phyloP scores from a whole-genome alignment of 2,329 filamentous ascomycete species.

The Beauveria sp. region DNA sequence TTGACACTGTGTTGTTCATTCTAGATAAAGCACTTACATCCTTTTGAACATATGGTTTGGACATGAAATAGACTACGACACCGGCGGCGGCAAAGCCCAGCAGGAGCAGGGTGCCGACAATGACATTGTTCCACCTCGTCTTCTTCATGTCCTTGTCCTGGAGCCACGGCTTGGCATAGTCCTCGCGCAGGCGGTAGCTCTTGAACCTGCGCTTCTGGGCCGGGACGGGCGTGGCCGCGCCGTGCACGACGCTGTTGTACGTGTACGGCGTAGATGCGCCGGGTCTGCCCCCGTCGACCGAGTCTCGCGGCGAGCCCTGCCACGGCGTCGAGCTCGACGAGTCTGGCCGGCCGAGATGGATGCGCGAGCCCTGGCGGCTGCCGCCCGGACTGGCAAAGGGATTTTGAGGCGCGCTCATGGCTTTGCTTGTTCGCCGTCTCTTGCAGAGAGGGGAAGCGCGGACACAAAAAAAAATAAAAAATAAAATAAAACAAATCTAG shows the following conservation, averaged over 20 bases:
- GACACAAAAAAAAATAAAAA: too few species aligned
- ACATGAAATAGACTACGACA: slow-evolving; percentile 25
- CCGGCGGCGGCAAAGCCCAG: slow-evolving; percentile 27
- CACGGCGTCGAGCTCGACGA: background rate
- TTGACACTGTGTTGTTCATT: too few species aligned
- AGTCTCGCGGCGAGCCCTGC: background rate
- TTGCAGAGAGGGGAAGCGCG: background rate
- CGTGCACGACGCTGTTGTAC: slow-evolving; percentile 1
- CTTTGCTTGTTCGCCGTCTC: too few species aligned
- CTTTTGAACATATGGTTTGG: slow-evolving; percentile 19
- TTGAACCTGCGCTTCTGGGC: slow-evolving; percentile 19
- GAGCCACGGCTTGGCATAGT: slow-evolving; percentile 33
- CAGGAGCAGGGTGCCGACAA: slow-evolving; percentile 23
- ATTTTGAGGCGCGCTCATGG: background rate
- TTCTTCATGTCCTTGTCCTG: slow-evolving; percentile 24
- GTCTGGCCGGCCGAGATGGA: background rate
- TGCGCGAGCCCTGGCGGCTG: background rate
- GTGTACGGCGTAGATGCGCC: slow-evolving; percentile 5
- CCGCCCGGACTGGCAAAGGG: background rate
- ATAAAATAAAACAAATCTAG: too few species aligned
- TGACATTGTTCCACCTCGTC: slow-evolving; percentile 28
- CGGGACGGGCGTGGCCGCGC: background rate
- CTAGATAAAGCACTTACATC: slow-evolving; percentile 13
- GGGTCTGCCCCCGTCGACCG: background rate
- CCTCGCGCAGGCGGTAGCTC: slow-evolving; percentile 25